Conservation (phyloP, 1,284 basidiomycete genomes). For the Papiliotrema nemorosa region DNA sequence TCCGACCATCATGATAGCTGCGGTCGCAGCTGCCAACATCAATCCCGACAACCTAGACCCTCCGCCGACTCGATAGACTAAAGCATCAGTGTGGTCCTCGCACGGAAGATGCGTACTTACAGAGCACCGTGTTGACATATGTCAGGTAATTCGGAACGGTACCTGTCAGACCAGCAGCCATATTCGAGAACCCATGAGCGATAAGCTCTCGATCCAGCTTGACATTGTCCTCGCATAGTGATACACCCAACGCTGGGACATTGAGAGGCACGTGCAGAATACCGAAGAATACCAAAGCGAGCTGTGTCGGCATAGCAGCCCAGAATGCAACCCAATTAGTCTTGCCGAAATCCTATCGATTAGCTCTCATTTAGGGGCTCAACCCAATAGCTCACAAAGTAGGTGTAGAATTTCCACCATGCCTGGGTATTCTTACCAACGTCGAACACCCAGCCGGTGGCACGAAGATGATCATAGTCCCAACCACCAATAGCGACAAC, state of each 20-base stretch:
- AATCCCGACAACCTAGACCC: constrained; percentile 78
- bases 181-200: constrained; percentile 88
- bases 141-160: constrained; percentile 59
- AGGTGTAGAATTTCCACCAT: constrained; percentile 80
- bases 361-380: not conserved
- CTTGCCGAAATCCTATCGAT: constrained; percentile 55
- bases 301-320: constrained; percentile 63
- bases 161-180: constrained; percentile 74
- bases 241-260: constrained; percentile 92
- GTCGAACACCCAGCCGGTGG: constrained; percentile 85
- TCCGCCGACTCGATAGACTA: constrained; percentile 87
- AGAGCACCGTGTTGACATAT: constrained; percentile 84
- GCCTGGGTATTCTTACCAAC: constrained; percentile 60
- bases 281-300: constrained; percentile 51
- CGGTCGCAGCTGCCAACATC: constrained; percentile 74
- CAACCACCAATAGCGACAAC: constrained; percentile 65
- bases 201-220: constrained; percentile 91
- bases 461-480: constrained; percentile 61
- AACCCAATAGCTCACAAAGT: constrained; percentile 57
- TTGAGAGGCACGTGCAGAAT: constrained; percentile 91
- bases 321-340: constrained; percentile 65
- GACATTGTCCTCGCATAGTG: constrained; percentile 79
- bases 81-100: not conserved
- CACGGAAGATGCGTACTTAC: constrained; percentile 32
- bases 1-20: constrained; percentile 72